These are phyloP conservation scores for Pleurotus pulmonarius DNA, from an alignment of 768 basidiomycete species.

Conservation along the genomic window DNA sequence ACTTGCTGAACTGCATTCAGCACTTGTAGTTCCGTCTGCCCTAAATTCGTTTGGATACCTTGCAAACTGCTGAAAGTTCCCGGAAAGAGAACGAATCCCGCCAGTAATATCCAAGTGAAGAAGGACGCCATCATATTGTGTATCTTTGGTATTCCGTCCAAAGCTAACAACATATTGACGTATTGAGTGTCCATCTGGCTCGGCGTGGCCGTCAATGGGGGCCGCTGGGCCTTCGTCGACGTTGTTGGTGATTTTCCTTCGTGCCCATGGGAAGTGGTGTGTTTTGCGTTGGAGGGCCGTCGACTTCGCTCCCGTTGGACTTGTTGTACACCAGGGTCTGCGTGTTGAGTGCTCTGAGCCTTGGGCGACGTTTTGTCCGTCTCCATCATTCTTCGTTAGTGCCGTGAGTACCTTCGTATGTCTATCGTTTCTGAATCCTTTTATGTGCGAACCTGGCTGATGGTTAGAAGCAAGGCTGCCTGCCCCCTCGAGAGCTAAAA, in stretches of 20 bases:
- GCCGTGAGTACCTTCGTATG: too few relatives aligned
- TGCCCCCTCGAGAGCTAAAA: too few relatives aligned
- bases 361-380: too few relatives aligned
- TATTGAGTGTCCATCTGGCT: conserved; percentile 47
- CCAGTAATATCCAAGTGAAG: conserved; percentile 61
- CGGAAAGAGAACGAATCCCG: conserved; percentile 60
- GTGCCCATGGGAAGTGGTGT: too few relatives aligned
- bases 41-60: conserved; percentile 20
- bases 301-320: too few relatives aligned
- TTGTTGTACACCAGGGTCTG: too few relatives aligned
- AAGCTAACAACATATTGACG: conserved; percentile 58
- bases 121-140: conserved; percentile 51
- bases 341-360: too few relatives aligned
- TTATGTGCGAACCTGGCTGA: too few relatives aligned
- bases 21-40: conserved; percentile 26
- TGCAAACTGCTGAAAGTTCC: conserved; percentile 55
- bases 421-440: too few relatives aligned
- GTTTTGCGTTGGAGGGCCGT: too few relatives aligned
- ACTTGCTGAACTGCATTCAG: conserved; percentile 36
- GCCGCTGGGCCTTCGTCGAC: not conserved
- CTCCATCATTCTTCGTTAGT: too few relatives aligned
- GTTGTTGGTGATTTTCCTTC: not conserved
- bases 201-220: not conserved
- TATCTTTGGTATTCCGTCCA: conserved; percentile 49
- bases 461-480: too few relatives aligned